These are phyloP conservation scores for Cercospora janseana DNA, from an alignment of 2,329 filamentous ascomycete genomes.

Conservation along the genomic window DNA sequence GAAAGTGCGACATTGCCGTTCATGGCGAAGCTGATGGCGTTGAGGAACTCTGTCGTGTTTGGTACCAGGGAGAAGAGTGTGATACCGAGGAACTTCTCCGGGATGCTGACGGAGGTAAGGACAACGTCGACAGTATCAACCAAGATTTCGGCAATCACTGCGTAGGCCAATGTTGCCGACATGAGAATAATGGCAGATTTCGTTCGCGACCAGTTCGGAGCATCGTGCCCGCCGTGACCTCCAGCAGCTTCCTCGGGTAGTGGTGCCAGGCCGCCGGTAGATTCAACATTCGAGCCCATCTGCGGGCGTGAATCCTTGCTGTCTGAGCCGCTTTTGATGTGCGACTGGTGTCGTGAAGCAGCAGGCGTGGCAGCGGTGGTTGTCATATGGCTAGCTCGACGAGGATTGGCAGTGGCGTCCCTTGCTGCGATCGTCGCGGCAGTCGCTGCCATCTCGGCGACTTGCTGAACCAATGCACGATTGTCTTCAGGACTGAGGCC, in stretches of 20 bases:
- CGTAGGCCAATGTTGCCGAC: constrained; percentile 85
- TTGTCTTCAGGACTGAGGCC: constrained; percentile 82
- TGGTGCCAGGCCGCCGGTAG: constrained; percentile 30
- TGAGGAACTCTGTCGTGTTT: constrained; percentile 98
- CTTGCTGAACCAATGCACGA: constrained; percentile 74
- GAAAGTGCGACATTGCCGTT: constrained; percentile 98
- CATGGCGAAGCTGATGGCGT: constrained; percentile 99
- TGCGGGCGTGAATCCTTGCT: constrained; percentile 15
- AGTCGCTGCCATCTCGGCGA: constrained; percentile 90
- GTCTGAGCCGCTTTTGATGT: constrained; percentile 14
- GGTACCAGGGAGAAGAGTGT: constrained; percentile 95
- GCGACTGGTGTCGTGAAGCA: constrained; percentile 22
- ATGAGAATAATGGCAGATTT: constrained; percentile 91
- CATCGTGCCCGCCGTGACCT: constrained; percentile 75
- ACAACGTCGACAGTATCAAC: constrained; percentile 98
- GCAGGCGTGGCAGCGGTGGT: constrained; percentile 23
- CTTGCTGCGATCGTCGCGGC: constrained; percentile 83
- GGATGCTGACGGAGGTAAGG: constrained; percentile 81
- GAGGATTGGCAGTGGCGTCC: constrained; percentile 60
- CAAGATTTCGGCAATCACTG: constrained; percentile 94
- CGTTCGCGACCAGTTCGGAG: constrained; percentile 93
- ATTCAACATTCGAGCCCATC: constrained; percentile 26
- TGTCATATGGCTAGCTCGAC: constrained; percentile 50
- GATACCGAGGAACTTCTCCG: constrained; percentile 96
- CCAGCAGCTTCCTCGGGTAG: constrained; percentile 33